Evolutionary conservation across 495 filamentous ascomycete species (phyloP), one percentile per base, ranked within the genome.

Genomic region (Penicillium alfredii): DNA sequence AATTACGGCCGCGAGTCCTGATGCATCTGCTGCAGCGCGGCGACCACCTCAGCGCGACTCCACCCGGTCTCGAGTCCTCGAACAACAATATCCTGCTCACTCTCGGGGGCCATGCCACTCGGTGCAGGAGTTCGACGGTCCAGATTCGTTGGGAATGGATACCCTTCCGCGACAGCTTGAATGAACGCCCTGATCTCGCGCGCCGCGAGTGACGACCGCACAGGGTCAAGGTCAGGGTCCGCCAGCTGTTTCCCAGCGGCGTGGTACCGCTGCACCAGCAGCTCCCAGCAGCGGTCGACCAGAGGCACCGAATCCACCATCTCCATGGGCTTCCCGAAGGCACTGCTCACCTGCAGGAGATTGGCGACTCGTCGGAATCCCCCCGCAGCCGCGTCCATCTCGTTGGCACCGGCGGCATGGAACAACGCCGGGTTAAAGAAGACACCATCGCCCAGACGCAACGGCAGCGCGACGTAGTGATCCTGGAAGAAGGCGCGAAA

Each of bases 301-400:
- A 77, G 38, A 10, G 62, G 59, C 27, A 64, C 20, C 3, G 56
- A 58, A 47, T 77, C 71, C 3, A 78, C 53, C 2, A 26, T 61
- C 49, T 78, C 74, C 74, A 78, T 78, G 8, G 71, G 57, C 40
- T 74, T 75, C n/a, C 73, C 75, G 53, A 79, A 63, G 6, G 72
- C 72, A 40, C 60, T 64, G 30, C 69, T 72, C 19, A 77, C 59
- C 51, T 77, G 75, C 41, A 77, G 26, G 21, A 77, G 49, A 48
- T 77, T 77, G 18, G 70, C 74, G 6, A 56, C 64, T 4, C 75
- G 56, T 14, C 67, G 44, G 30, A 73, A 62, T 7, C 66, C 63
- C 4, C 33, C 42, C 5, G 23, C 36, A 1, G 27, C 31, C 1
- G 44, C 11, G 13, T 38, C 35, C 33, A 59, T 74, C 9, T 49